phyloP scores from a whole-genome alignment of 2,329 filamentous ascomycete species.

The Fusarium mundagurra region DNA sequence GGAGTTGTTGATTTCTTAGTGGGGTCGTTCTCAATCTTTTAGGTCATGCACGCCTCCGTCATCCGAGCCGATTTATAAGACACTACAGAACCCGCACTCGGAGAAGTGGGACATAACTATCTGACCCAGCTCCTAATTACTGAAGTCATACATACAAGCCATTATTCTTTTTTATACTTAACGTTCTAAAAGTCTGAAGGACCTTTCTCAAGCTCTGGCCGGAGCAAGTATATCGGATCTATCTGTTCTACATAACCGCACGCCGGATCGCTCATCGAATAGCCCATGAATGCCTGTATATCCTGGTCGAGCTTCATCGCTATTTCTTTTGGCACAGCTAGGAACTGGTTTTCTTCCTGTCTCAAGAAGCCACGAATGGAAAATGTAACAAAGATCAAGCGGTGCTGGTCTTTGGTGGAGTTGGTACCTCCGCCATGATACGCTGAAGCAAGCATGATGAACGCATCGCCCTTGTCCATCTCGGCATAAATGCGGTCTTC shows the following conservation, averaged over 20 bases:
- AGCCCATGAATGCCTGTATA: conserved; percentile 25
- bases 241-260: conserved; percentile 29
- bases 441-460: conserved; percentile 27
- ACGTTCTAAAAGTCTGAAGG: background rate
- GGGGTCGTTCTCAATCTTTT: background rate
- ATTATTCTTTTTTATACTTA: background rate
- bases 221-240: conserved; percentile 26
- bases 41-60: background rate
- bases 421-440: conserved; percentile 26
- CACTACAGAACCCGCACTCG: background rate
- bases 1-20: background rate
- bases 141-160: background rate
- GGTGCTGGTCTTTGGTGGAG: conserved; percentile 13
- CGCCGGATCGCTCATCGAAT: conserved; percentile 24
- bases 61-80: background rate
- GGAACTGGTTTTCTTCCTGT: conserved; percentile 31
- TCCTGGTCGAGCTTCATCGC: conserved; percentile 9
- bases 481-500: conserved; percentile 21
- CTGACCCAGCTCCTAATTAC: too few relatives aligned
- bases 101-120: background rate
- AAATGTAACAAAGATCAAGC: conserved; percentile 17
- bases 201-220: conserved; percentile 11
- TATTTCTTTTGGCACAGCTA: conserved; percentile 1
- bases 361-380: conserved; percentile 10
- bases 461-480: conserved; percentile 28